Evolutionary conservation across 768 basidiomycete genomes (phyloP).

Genomic region (Fomitopsis pulvina): DNA sequence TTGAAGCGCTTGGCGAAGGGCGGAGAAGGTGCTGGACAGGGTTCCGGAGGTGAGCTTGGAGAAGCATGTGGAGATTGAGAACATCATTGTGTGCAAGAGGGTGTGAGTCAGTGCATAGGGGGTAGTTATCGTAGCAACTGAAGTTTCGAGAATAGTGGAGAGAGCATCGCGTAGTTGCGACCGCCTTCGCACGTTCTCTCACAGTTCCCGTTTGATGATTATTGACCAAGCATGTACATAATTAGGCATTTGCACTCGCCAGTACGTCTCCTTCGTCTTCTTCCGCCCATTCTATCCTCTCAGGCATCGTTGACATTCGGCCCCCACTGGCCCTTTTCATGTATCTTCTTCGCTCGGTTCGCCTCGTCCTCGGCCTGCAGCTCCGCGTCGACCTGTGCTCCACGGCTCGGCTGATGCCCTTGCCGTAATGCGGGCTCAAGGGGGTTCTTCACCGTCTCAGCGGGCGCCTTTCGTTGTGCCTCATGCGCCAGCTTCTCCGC

Average conservation of each 20-base stretch:
- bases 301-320: background rate
- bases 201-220: too few species aligned
- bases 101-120: too few species aligned
- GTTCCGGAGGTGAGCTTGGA: slow-evolving; percentile 37
- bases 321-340: slow-evolving; percentile 6
- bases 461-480: slow-evolving; percentile 17
- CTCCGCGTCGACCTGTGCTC: slow-evolving; percentile 53
- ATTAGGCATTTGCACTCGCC: too few species aligned
- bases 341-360: slow-evolving; percentile 36
- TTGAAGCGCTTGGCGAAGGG: slow-evolving; percentile 37
- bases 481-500: slow-evolving; percentile 25
- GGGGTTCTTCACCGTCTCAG: slow-evolving; percentile 35
- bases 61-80: slow-evolving; percentile 41
- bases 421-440: slow-evolving; percentile 42
- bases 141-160: too few species aligned
- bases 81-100: slow-evolving; percentile 48
- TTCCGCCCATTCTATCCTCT: background rate
- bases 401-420: slow-evolving; percentile 50
- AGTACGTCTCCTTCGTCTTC: too few species aligned
- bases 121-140: too few species aligned
- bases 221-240: too few species aligned
- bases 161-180: too few species aligned
- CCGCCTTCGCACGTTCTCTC: too few species aligned
- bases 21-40: slow-evolving; percentile 49
- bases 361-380: slow-evolving; percentile 51